Base-by-base conservation (phyloP, 2,329 filamentous ascomycete species). In the Hypoxylon sp. region DNA sequence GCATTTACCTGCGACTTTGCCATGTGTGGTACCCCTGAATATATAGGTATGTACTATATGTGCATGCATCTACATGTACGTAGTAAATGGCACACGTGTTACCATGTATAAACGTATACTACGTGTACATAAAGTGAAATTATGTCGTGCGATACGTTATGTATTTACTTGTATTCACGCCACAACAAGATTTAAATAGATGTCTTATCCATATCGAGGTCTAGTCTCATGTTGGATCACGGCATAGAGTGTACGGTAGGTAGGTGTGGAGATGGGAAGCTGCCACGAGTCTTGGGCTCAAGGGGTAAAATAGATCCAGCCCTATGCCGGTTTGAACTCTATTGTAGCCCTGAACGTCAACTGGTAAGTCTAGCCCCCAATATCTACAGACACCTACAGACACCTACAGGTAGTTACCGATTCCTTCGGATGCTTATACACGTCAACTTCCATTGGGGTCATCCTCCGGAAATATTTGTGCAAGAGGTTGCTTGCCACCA, bases 241-340 rank as follows among this genome's bases (percentile, higher is more conserved):
- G 54, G 31, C 54, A 46, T 58, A 17, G n/a, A 5, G 9, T 31
- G 6, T 31, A 31, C 1, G n/a, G n/a, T n/a, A n/a, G n/a, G 29
- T 37, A 19, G 39, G 54, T 46, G 19, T 37, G 55, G 55, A 19
- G 52, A 44, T 57, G 42, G 54, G 47, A 35, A 59, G 26, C 10
- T 24, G 44, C 54, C 54, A 57, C 22, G 54, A 33, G 26, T 42
- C 14, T 22, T 39, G 55, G 55, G 22, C 50, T 44, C 44, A 48
- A 37, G 55, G 37, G 29, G 42, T 39, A 50, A 50, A 19, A 35
- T 35, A 44, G 46, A 31, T 48, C 55, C 44, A 59, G 55, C 55
- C 55, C 55, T 59, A 59, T 50, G 39, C 11, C n/a, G 31, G 22
- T 11, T 22, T 9, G 17, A 33, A 31, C 39, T 31, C 47, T 35